These are phyloP conservation scores for Agroathelia rolfsii DNA, from an alignment of 1,284 basidiomycete species.

Conservation along the genomic window DNA sequence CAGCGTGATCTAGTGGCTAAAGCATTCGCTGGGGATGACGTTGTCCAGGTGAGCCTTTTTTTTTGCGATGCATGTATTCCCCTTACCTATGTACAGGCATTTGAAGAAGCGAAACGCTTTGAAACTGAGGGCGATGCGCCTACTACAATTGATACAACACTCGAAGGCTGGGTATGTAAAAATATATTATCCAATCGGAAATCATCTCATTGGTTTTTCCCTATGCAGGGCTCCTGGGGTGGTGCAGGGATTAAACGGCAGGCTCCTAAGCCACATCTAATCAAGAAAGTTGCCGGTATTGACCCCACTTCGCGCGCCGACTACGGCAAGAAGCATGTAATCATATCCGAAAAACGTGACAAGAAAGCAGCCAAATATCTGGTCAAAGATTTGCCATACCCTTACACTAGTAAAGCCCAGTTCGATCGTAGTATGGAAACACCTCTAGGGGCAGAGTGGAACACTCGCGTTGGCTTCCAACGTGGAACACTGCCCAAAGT, in stretches of 20 bases:
- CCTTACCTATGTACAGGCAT: slow-evolving; percentile 44
- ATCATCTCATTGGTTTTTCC: slow-evolving; percentile 1
- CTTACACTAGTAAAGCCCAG: slow-evolving; percentile 86
- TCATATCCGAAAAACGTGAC: slow-evolving; percentile 90
- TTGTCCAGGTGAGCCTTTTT: slow-evolving; percentile 56
- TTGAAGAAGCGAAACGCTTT: slow-evolving; percentile 72
- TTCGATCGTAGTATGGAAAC: slow-evolving; percentile 76
- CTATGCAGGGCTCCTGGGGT: slow-evolving; percentile 80
- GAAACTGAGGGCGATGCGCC: slow-evolving; percentile 83
- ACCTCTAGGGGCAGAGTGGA: slow-evolving; percentile 89
- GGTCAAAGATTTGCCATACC: slow-evolving; percentile 85
- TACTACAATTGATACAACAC: slow-evolving; percentile 74
- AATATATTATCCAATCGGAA: slow-evolving; percentile 2
- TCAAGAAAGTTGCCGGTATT: slow-evolving; percentile 78
- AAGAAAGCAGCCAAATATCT: slow-evolving; percentile 88
- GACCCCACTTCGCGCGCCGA: slow-evolving; percentile 75
- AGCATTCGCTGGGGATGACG: slow-evolving; percentile 95
- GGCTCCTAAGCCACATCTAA: slow-evolving; percentile 50
- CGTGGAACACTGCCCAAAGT: slow-evolving; percentile 75
- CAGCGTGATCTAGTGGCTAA: slow-evolving; percentile 87
- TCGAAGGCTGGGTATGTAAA: slow-evolving; percentile 87
- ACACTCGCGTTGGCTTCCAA: slow-evolving; percentile 83
- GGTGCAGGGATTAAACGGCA: slow-evolving; percentile 62
- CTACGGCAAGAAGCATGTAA: slow-evolving; percentile 76
- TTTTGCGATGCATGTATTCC: slow-evolving; percentile 3